Evolutionary conservation across 2,329 filamentous ascomycete genomes (phyloP).

Genomic region (Aotearoamyces nothofagi): DNA sequence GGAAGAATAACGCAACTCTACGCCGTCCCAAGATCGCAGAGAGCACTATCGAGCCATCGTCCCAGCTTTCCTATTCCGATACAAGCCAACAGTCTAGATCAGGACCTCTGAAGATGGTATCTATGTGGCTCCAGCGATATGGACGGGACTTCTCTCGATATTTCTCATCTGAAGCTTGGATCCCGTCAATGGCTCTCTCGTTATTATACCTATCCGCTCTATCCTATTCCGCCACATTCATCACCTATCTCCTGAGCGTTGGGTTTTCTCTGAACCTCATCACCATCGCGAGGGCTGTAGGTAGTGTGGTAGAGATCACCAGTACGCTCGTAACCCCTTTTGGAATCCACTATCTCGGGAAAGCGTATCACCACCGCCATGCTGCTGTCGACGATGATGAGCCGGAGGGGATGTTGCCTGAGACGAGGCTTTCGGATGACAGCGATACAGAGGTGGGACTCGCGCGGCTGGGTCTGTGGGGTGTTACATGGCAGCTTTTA

Average conservation of each 20-base stretch:
- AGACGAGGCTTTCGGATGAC: conserved; percentile 4
- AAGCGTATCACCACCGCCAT: conserved; percentile 1
- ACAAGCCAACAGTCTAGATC: conserved; percentile 4
- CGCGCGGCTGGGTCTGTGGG: conserved; percentile 22
- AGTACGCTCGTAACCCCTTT: conserved; percentile 33
- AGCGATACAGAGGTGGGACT: conserved; percentile 12
- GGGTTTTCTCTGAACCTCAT: conserved; percentile 30
- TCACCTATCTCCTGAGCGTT: conserved; percentile 33
- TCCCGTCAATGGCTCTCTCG: conserved; percentile 32
- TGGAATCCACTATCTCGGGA: conserved; percentile 23
- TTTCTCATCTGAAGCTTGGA: conserved; percentile 22
- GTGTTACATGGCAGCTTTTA: conserved; percentile 21
- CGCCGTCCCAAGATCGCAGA: conserved; percentile 15
- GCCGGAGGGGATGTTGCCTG: conserved; percentile 3
- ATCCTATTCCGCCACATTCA: conserved; percentile 36
- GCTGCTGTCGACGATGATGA: conserved; percentile 12
- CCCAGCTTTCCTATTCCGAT: neutral
- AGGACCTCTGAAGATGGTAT: neutral
- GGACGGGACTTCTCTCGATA: conserved; percentile 21
- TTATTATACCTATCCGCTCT: conserved; percentile 39
- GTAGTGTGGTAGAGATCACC: conserved; percentile 30
- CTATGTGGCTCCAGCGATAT: conserved; percentile 10
- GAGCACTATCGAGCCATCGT: neutral
- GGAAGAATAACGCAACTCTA: conserved; percentile 19
- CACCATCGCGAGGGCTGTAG: conserved; percentile 26